Conservation (phyloP, 176 grass and related monocot species). For the Phyllostachys edulis region DNA sequence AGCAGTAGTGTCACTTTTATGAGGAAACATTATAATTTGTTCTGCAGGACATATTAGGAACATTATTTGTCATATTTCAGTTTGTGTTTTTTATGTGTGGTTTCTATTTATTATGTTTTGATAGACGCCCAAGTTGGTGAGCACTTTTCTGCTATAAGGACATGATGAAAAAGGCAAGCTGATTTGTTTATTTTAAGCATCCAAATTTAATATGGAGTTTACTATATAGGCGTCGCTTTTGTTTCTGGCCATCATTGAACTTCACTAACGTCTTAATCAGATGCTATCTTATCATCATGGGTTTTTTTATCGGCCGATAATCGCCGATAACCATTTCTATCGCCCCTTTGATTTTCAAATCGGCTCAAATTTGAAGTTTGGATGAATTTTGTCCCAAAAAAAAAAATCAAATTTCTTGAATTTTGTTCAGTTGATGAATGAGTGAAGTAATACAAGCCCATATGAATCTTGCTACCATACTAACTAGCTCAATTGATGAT, state of each 20-base stretch:
- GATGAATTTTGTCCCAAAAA: too few relatives aligned
- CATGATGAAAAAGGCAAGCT: slow-evolving; percentile 20
- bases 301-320: too few relatives aligned
- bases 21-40: slow-evolving; percentile 36
- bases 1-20: slow-evolving; percentile 34
- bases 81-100: slow-evolving; percentile 12
- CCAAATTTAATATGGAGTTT: slow-evolving; percentile 17
- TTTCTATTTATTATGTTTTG: slow-evolving; percentile 45
- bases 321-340: too few relatives aligned
- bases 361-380: too few relatives aligned
- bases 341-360: too few relatives aligned
- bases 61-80: slow-evolving; percentile 36
- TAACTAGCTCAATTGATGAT: too few relatives aligned
- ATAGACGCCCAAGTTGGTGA: slow-evolving; percentile 30
- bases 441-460: too few relatives aligned
- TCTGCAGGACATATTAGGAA: slow-evolving; percentile 30
- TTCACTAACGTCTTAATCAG: slow-evolving; percentile 36
- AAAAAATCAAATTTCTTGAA: too few relatives aligned
- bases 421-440: too few relatives aligned
- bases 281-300: slow-evolving; percentile 29
- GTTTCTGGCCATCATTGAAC: slow-evolving; percentile 28
- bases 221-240: slow-evolving; percentile 30
- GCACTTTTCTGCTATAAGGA: slow-evolving; percentile 34
- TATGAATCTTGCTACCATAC: too few relatives aligned
- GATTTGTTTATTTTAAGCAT: slow-evolving; percentile 39